Percentiles rank a stretch among this genome's conserved stretches.
Evolutionary conservation across 1,284 basidiomycete genomes (phyloP).

Genomic region (Ustilago nuda): DNA sequence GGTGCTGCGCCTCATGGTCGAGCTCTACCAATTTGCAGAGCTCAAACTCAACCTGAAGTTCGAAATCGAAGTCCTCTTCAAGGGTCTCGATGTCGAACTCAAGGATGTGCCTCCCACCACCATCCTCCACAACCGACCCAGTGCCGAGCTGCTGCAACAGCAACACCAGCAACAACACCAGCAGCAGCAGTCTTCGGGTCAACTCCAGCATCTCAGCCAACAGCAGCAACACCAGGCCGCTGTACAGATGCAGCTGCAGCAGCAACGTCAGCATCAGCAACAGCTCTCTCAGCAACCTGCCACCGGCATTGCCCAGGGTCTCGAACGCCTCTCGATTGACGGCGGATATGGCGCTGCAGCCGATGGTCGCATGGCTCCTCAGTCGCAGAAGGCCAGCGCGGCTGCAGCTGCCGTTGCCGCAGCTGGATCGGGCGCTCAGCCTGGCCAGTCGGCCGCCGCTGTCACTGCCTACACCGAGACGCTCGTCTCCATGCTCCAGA

Average conservation of each 20-base stretch:
- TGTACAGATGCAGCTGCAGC: slow-evolving; percentile 39
- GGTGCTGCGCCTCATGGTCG: slow-evolving; percentile 88
- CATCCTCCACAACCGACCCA: slow-evolving; percentile 76
- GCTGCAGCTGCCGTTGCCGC: slow-evolving; percentile 45
- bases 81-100: slow-evolving; percentile 87
- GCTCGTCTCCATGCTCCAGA: slow-evolving; percentile 78
- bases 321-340: slow-evolving; percentile 58
- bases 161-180: slow-evolving; percentile 46
- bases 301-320: slow-evolving; percentile 50
- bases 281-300: slow-evolving; percentile 47
- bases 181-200: slow-evolving; percentile 39
- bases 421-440: slow-evolving; percentile 43
- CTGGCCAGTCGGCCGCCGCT: slow-evolving; percentile 48
- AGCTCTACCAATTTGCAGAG: slow-evolving; percentile 96
- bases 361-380: slow-evolving; percentile 36
- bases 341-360: slow-evolving; percentile 44
- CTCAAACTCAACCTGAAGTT: slow-evolving; percentile 97
- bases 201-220: slow-evolving; percentile 52
- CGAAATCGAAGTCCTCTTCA: slow-evolving; percentile 98
- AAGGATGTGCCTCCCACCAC: slow-evolving; percentile 86
- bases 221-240: slow-evolving; percentile 49
- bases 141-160: slow-evolving; percentile 47
- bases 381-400: slow-evolving; percentile 48
- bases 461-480: slow-evolving; percentile 72
- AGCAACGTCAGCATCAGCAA: slow-evolving; percentile 56